Evolutionary conservation across 2,329 filamentous ascomycete species (phyloP), one percentile per base, ranked within the genome.

Genomic region (Monilinia vaccinii-corymbosi): DNA sequence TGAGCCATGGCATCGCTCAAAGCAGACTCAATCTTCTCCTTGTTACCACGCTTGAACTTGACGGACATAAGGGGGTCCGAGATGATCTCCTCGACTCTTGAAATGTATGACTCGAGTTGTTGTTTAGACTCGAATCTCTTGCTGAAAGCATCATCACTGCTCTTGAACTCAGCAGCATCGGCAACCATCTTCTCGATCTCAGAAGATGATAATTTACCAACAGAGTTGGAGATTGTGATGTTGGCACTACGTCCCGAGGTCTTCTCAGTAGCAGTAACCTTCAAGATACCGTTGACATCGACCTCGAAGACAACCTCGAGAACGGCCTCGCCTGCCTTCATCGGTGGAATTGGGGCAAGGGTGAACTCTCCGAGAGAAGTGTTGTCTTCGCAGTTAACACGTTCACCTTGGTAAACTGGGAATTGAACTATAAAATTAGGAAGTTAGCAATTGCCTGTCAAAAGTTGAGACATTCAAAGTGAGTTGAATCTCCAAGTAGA

Each of bases 211-310:
- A 99, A 90, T 84, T 99, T 99, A 77, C 94, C 94, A 72, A 99
- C 93, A 62, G 94, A 96, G 86, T 99, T 99, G 79, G 90, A 91
- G 79, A 99, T 99, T 75, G 94, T 99, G 77, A 99, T 99, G 86
- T 99, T 99, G 79, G 94, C 94, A 73, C 84, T 94, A 76, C 94
- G 92, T 73, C 94, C 94, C 38, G 94, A 96, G 70, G 91, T 93
- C 87, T 99, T 99, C 85, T 99, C 94, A 51, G 93, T 97, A 69
- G 94, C 94, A 65, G 93, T 97, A 73, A 97, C 94, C 87, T 99
- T 99, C 68, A 99, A 87, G 76, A 97, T 96, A 87, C 94, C 94
- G 83, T 99, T 99, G 84, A 97, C 94, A 71, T 99, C 94, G 74
- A 99, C 94, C 81, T 99, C 94, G 79, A 99, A 97, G 76, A 97